Evolutionary conservation across 371 early-diverging fungal species (phyloP).

Genomic region (Globomyces sp.): DNA sequence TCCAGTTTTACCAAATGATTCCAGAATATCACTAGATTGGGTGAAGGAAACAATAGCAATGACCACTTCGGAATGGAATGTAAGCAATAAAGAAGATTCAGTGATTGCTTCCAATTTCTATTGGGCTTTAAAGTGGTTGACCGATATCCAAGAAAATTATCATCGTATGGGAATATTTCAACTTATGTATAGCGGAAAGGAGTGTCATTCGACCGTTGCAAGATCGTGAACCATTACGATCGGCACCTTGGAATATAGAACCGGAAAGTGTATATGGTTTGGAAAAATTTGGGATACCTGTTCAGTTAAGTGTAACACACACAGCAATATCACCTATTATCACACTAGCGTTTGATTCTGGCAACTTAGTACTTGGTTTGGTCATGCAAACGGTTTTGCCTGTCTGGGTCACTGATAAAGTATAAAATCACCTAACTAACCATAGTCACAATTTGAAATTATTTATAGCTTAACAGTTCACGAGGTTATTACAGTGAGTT

Average conservation of each 20-base stretch:
- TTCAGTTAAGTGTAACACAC: not conserved
- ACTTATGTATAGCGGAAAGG: not conserved
- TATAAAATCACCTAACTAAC: not conserved
- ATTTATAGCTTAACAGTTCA: not conserved
- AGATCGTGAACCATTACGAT: not conserved
- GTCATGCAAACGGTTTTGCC: not conserved
- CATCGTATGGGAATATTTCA: not conserved
- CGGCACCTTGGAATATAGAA: not conserved
- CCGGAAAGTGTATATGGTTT: not conserved
- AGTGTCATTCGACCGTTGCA: not conserved
- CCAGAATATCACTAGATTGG: not conserved
- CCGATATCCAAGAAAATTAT: not conserved
- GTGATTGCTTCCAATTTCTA: not conserved
- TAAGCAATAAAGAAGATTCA: not conserved
- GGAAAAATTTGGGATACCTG: not conserved
- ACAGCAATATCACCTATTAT: not conserved
- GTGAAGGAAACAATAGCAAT: not conserved
- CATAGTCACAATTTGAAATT: not conserved
- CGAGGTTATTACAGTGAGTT: not conserved
- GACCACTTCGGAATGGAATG: not conserved
- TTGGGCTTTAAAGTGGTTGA: conserved; percentile 3
- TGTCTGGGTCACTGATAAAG: conserved; percentile 3
- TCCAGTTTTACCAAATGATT: not conserved
- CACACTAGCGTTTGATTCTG: not conserved
- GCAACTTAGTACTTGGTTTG: not conserved